Evolutionary conservation across 1,284 basidiomycete genomes (phyloP).

Genomic region (Fomitopsis betulina): DNA sequence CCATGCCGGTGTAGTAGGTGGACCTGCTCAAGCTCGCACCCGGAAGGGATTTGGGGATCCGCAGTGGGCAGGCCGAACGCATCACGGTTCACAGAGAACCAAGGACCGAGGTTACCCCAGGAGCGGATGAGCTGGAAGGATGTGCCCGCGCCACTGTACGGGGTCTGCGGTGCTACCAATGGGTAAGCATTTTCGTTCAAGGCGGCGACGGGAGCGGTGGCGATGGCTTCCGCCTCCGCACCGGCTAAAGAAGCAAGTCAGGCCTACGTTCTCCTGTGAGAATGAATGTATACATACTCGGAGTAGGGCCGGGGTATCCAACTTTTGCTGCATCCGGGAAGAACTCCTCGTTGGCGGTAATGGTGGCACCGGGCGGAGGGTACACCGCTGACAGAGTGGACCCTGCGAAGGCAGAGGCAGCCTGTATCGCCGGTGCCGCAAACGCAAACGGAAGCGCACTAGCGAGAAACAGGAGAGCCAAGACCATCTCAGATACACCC

Average conservation of each 20-base stretch:
- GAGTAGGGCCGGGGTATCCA: conserved; percentile 27
- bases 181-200: conserved; percentile 20
- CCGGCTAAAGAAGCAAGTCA: conserved; percentile 12
- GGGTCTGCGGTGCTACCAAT: conserved; percentile 15
- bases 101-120: conserved; percentile 56
- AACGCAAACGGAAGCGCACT: conserved; percentile 2
- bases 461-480: conserved; percentile 3
- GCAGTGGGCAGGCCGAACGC: conserved; percentile 48
- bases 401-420: conserved; percentile 24
- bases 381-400: conserved; percentile 23
- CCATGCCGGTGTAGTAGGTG: conserved; percentile 56
- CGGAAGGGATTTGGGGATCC: conserved; percentile 43
- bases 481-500: background rate
- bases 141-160: conserved; percentile 6
- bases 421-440: conserved; percentile 1
- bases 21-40: conserved; percentile 46
- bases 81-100: conserved; percentile 44
- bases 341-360: conserved; percentile 18
- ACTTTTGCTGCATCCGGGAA: conserved; percentile 25
- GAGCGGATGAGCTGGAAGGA: conserved; percentile 27
- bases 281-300: conserved; percentile 16
- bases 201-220: conserved; percentile 23
- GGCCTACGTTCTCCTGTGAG: background rate
- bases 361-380: conserved; percentile 22
- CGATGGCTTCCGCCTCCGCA: conserved; percentile 24